These are phyloP conservation scores for Hypoxylon trugodes DNA, from an alignment of 495 filamentous ascomycete genomes.

Conservation along the genomic window DNA sequence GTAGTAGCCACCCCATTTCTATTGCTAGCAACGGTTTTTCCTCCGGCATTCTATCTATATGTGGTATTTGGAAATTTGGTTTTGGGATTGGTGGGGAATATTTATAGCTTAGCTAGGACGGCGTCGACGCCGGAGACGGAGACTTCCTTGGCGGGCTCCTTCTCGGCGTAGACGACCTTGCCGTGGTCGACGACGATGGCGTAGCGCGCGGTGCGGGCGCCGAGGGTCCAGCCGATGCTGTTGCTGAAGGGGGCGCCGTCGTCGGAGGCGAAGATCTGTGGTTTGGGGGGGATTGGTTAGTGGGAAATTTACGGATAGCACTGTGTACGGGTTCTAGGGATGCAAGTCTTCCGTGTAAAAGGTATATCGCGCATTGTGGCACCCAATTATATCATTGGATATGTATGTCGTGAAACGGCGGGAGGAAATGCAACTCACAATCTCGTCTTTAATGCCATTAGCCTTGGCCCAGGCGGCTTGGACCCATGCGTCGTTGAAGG, in stretches of 20 bases:
- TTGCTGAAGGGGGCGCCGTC: slow-evolving; percentile 78
- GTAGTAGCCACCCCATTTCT: neutral
- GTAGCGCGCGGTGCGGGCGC: slow-evolving; percentile 79
- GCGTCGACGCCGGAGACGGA: slow-evolving; percentile 78
- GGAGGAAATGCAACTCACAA: slow-evolving; percentile 61
- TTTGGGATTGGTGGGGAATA: neutral
- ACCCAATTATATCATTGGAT: slow-evolving; percentile 11
- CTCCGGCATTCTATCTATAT: neutral
- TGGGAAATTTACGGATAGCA: neutral
- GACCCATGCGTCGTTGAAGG: slow-evolving; percentile 90
- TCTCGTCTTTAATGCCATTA: slow-evolving; percentile 81
- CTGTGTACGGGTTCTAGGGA: neutral
- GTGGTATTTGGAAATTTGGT: too few relatives aligned
- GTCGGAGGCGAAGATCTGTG: slow-evolving; percentile 91
- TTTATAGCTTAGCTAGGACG: slow-evolving; percentile 72
- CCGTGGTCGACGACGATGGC: slow-evolving; percentile 90
- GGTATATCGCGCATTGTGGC: slow-evolving; percentile 6
- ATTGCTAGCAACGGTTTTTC: neutral
- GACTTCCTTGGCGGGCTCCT: slow-evolving; percentile 75
- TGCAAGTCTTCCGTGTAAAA: neutral
- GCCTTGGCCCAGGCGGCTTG: slow-evolving; percentile 98
- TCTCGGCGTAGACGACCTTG: slow-evolving; percentile 86
- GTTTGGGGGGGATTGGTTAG: neutral
- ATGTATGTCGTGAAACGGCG: neutral
- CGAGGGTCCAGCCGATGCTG: slow-evolving; percentile 81